Base-by-base conservation (phyloP, 805 yeast genomes). In the Saccharomycopsis sp. region DNA sequence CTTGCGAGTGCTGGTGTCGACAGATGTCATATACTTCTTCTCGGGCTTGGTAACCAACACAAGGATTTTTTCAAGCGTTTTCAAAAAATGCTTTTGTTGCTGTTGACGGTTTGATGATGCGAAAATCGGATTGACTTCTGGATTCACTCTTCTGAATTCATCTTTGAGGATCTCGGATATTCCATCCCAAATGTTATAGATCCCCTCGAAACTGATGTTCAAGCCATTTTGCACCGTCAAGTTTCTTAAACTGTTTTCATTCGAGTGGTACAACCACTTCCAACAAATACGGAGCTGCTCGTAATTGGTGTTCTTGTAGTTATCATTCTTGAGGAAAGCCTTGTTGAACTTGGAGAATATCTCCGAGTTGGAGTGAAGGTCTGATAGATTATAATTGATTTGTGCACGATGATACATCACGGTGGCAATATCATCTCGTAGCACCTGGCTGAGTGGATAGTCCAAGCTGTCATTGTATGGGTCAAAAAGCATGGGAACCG, bases 181-280 rank as follows among this genome's bases (percentile, higher is more conserved):
- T 22, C 88, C 88, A 52, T 77, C 77, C 98, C 97, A 89, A 26
- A 89, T 75, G 7, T 95, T 94, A 20, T 77, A 59, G 2, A 89
- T 94, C 5, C 98, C 98, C 49, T 82, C 80, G 55, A 74, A 87
- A 1, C 94, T 88, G 23, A 89, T 67, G 54, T 89, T 96, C 29
- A 85, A 62, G 13, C 73, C 78, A 18, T 75, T 77, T 4, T 80
- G 69, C 2, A 73, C 64, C 81, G 84, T 80, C 1, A 79, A 64
- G 15, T 69, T 69, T 3, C 76, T 75, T 1, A 83, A 68, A 23
- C 43, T 39, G 19, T 42, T 46, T 31, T 72, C 74, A 40, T 74
- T 70, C 0, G 94, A 85, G 38, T 83, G 72, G 1, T 75, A 72
- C 23, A 89, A 61, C 97, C 97, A 89, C 54, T 80, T 77, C 97